These are phyloP conservation scores for Chrysanthemum makinoi DNA, from an alignment of 129 eudicot genomes.

Conservation along the genomic window DNA sequence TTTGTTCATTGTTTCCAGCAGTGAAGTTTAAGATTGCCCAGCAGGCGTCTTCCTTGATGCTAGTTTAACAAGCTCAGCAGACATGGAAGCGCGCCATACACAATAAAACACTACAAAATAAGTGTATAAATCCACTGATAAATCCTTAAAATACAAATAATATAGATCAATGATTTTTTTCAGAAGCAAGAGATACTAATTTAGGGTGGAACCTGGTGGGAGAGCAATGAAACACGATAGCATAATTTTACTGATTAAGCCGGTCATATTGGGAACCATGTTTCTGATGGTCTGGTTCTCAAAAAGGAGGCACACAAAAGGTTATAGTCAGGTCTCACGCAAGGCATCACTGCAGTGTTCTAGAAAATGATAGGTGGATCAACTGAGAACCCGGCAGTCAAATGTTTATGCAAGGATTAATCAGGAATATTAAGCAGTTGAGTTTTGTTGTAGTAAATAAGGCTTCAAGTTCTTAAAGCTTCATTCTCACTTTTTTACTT, in stretches of 20 bases:
- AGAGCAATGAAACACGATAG: neutral
- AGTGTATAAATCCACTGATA: neutral
- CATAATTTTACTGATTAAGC: neutral
- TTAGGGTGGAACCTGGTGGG: neutral
- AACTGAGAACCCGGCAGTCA: neutral
- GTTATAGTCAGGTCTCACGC: neutral
- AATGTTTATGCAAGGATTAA: too few species aligned
- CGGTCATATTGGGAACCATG: neutral
- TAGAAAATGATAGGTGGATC: neutral
- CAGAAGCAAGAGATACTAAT: neutral
- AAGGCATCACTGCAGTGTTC: neutral
- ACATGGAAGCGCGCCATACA: conserved; percentile 50
- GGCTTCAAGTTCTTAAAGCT: neutral
- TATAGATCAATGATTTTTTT: neutral
- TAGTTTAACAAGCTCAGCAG: conserved; percentile 59
- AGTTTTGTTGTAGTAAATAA: neutral
- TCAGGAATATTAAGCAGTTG: neutral
- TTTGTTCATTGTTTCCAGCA: conserved; percentile 68
- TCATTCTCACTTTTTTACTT: neutral
- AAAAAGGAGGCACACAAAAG: neutral
- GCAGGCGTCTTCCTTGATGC: conserved; percentile 75
- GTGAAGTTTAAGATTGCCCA: conserved; percentile 83
- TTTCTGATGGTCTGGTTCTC: neutral
- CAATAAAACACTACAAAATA: conserved; percentile 44
- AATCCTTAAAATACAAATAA: neutral